Evolutionary conservation across 345 rosid species (phyloP).

Genomic region (Cardamine resedifolia): DNA sequence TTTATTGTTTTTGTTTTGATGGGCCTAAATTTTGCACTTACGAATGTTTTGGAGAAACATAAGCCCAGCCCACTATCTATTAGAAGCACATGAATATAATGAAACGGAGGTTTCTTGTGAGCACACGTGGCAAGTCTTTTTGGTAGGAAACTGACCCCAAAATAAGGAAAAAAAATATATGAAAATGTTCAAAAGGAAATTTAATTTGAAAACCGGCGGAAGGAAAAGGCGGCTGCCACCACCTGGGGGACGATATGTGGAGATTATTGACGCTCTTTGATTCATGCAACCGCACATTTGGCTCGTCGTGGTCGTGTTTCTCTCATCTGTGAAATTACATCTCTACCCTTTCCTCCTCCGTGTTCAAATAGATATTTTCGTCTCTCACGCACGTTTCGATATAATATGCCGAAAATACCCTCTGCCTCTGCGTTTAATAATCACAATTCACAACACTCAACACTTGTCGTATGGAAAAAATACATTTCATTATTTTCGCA

Average conservation of each 20-base stretch:
- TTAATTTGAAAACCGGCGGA: slow-evolving; percentile 31
- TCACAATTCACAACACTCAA: no score
- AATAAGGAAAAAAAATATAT: background rate
- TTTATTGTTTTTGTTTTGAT: background rate
- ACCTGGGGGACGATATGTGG: slow-evolving; percentile 43
- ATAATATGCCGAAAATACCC: background rate
- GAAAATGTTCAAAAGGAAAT: background rate
- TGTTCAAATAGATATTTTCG: slow-evolving; percentile 26
- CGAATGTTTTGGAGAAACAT: background rate
- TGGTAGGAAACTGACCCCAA: background rate
- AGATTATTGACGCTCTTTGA: slow-evolving; percentile 17
- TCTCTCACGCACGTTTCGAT: background rate
- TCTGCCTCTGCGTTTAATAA: background rate
- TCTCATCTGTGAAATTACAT: background rate
- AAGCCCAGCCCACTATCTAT: background rate
- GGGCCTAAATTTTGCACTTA: background rate
- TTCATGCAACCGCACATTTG: slow-evolving; percentile 68
- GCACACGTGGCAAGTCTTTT: slow-evolving; percentile 16
- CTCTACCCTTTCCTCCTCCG: background rate
- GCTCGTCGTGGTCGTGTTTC: slow-evolving; percentile 22
- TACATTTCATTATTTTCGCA: background rate
- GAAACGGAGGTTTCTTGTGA: background rate
- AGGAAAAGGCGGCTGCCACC: slow-evolving; percentile 38
- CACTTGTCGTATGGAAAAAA: background rate
- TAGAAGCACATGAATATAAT: background rate